These are phyloP conservation scores for Tolypocladium paradoxum DNA, from an alignment of 2,329 filamentous ascomycete species.

Conservation along the genomic window DNA sequence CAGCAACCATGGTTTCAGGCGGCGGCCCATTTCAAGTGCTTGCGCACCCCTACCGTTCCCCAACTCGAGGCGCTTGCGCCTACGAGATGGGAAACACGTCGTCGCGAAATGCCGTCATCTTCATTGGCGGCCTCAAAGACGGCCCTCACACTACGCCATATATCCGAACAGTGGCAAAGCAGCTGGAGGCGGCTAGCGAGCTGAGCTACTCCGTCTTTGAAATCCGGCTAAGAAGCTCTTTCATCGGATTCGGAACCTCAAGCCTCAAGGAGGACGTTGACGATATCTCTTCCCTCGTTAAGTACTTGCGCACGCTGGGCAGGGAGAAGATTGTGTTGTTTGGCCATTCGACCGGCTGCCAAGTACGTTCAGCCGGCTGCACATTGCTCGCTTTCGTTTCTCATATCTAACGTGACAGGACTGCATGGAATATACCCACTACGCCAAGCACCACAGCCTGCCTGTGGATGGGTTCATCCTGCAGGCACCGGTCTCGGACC, in stretches of 20 bases:
- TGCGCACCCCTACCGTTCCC: slow-evolving; percentile 34
- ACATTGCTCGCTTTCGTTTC: neutral
- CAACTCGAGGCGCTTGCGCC: slow-evolving; percentile 28
- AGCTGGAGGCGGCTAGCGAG: slow-evolving; percentile 25
- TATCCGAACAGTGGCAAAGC: slow-evolving; percentile 32
- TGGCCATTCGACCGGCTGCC: slow-evolving; percentile 49
- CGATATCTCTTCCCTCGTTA: slow-evolving; percentile 41
- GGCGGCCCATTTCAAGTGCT: slow-evolving; percentile 28
- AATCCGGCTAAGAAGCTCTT: slow-evolving; percentile 43
- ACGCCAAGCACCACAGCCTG: slow-evolving; percentile 28
- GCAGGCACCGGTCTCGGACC: slow-evolving; percentile 70
- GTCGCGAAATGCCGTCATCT: slow-evolving; percentile 50
- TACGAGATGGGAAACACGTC: slow-evolving; percentile 33
- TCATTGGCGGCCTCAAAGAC: slow-evolving; percentile 61
- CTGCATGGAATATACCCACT: slow-evolving; percentile 42
- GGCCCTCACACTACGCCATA: slow-evolving; percentile 57
- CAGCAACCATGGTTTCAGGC: slow-evolving; percentile 12
- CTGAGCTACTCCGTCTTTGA: slow-evolving; percentile 45
- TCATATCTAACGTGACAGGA: slow-evolving; percentile 27
- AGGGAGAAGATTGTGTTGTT: slow-evolving; percentile 42
- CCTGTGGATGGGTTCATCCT: slow-evolving; percentile 67
- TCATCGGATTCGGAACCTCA: slow-evolving; percentile 38
- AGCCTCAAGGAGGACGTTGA: slow-evolving; percentile 41
- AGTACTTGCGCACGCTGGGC: slow-evolving; percentile 40
- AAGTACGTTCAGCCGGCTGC: slow-evolving; percentile 24